phyloP scores from a whole-genome alignment of 129 eudicot species.

The Flaveria brownii region DNA sequence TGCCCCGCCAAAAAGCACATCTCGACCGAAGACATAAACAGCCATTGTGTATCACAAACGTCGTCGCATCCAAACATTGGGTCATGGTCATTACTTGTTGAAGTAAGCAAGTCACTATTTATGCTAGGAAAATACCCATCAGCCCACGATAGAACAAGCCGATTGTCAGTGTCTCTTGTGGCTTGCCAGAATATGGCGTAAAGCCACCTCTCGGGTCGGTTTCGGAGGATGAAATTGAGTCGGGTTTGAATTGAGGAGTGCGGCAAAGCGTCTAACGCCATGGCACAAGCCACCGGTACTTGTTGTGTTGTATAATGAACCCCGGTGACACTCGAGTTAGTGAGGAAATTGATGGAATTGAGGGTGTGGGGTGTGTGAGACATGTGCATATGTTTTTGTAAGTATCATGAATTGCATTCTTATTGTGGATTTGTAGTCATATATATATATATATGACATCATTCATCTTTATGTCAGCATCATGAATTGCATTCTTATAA shows the following conservation, averaged over 20 bases:
- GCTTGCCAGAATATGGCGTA: conserved; percentile 61
- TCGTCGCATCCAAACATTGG: conserved; percentile 23
- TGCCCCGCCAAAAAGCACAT: conserved; percentile 35
- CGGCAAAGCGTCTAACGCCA: background rate
- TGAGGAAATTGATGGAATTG: background rate
- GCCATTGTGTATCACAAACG: conserved; percentile 41
- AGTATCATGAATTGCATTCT: background rate
- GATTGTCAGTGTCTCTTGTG: conserved; percentile 30
- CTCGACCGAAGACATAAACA: conserved; percentile 41
- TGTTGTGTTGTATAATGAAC: background rate
- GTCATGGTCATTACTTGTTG: conserved; percentile 13
- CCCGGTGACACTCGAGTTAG: background rate
- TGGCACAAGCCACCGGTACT: background rate
- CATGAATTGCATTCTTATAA: background rate
- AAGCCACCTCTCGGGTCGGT: conserved; percentile 46
- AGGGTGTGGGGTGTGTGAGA: background rate
- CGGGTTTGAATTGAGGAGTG: conserved; percentile 38
- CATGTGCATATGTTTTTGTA: background rate
- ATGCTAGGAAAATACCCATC: conserved; percentile 43
- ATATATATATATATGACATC: background rate
- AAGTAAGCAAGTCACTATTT: background rate
- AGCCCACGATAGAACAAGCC: conserved; percentile 46
- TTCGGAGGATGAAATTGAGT: conserved; percentile 44
- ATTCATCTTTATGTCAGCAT: background rate
- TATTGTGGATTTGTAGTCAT: background rate